Percentiles rank a stretch among this genome's conserved stretches.
Evolutionary conservation across 345 rosid genomes (phyloP).

Genomic region (Trapa bicornis): DNA sequence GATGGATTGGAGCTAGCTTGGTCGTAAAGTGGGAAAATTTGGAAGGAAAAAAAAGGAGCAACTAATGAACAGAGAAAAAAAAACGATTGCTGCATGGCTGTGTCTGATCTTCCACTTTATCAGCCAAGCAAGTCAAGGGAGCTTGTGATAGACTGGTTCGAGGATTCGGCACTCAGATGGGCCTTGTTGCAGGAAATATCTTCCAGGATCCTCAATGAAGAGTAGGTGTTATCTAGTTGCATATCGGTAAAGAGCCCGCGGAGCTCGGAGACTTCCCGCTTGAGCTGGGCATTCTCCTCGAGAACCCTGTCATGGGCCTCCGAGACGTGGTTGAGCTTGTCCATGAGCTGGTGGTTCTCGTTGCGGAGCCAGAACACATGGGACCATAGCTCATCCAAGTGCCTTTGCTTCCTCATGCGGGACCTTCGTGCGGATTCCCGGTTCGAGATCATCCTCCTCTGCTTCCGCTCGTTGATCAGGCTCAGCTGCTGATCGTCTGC

Average conservation of each 20-base stretch:
- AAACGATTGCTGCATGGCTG: neutral
- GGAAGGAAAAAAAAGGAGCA: neutral
- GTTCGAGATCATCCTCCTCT: slow-evolving; percentile 89
- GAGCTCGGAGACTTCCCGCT: slow-evolving; percentile 54
- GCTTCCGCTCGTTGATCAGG: slow-evolving; percentile 72
- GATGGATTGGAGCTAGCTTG: neutral
- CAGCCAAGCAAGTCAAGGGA: slow-evolving; percentile 24
- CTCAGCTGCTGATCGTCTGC: slow-evolving; percentile 51
- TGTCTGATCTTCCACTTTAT: neutral
- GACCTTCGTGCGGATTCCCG: slow-evolving; percentile 89
- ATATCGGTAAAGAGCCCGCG: slow-evolving; percentile 48
- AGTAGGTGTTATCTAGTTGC: slow-evolving; percentile 45
- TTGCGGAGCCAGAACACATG: slow-evolving; percentile 78
- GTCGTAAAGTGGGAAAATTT: neutral
- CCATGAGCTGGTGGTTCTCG: slow-evolving; percentile 70
- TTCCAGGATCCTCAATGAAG: slow-evolving; percentile 34
- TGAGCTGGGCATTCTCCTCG: slow-evolving; percentile 62
- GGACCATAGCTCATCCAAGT: slow-evolving; percentile 86
- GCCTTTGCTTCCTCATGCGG: slow-evolving; percentile 94
- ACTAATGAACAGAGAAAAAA: neutral
- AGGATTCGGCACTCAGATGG: slow-evolving; percentile 24
- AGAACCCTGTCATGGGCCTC: slow-evolving; percentile 40
- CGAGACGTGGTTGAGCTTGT: slow-evolving; percentile 58
- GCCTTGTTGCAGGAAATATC: slow-evolving; percentile 25
- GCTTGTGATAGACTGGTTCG: slow-evolving; percentile 19